Percentiles rank a stretch among this genome's conserved stretches.
These are phyloP conservation scores for Stygiomarasmius scandens DNA, from an alignment of 1,284 basidiomycete species.

Conservation along the genomic window DNA sequence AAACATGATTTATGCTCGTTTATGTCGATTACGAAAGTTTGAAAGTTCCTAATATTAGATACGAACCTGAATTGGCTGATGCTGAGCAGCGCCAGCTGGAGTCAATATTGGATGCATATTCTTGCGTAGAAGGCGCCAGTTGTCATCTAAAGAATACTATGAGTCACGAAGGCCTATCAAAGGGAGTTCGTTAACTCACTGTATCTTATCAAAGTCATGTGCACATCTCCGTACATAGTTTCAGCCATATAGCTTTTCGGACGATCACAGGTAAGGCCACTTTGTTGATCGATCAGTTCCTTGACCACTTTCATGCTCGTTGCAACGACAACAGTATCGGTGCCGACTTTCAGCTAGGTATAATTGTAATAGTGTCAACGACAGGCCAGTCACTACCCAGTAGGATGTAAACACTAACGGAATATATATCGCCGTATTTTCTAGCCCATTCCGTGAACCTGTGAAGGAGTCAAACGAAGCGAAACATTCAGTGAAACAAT, in stretches of 20 bases:
- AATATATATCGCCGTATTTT: slow-evolving; percentile 29
- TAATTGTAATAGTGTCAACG: too few relatives aligned
- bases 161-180: too few relatives aligned
- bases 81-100: slow-evolving; percentile 15
- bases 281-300: slow-evolving; percentile 29
- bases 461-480: neutral
- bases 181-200: slow-evolving; percentile 18
- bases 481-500: neutral
- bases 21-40: too few relatives aligned
- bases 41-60: neutral
- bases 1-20: too few relatives aligned
- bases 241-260: slow-evolving; percentile 25
- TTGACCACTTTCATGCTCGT: slow-evolving; percentile 21
- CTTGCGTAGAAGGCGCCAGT: slow-evolving; percentile 10
- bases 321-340: slow-evolving; percentile 23
- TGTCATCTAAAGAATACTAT: neutral
- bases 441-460: slow-evolving; percentile 31
- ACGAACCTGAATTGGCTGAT: slow-evolving; percentile 27
- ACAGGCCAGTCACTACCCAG: too few relatives aligned
- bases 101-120: slow-evolving; percentile 14
- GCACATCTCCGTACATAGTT: slow-evolving; percentile 22
- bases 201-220: slow-evolving; percentile 20
- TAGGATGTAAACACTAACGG: slow-evolving; percentile 22
- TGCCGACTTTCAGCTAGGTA: slow-evolving; percentile 7
- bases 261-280: slow-evolving; percentile 23